Evolutionary conservation across 177 flowering plant genomes (phyloP), one percentile per base, ranked within the genome.

Genomic region (Vitis hybrid): DNA sequence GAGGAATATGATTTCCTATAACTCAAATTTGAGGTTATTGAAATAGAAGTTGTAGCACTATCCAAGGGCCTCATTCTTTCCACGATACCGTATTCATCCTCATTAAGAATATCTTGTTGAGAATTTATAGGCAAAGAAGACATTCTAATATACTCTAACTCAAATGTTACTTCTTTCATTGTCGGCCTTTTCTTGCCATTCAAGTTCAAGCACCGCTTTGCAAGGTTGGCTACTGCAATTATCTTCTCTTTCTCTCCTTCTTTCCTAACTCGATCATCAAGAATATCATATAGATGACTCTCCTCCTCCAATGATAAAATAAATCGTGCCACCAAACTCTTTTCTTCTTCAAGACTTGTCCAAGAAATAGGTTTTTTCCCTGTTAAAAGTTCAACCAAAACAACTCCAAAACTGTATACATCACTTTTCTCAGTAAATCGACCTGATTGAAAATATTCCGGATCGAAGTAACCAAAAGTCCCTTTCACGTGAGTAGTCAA

Each of bases 381-480:
- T 31, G 74, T 59, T 18, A 74, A 62, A 11, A 74, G 69, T 58
- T 74, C 77, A 20, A 49, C 72, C 19, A 74, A 58, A 18, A 74
- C 72, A 17, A 68, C 72, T 11, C 77, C 68, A 24, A 62, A 68
- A 44, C 72, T 73, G 31, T 73, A 70, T 6, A 70, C 73, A 53
- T 70, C 73, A 62, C 73, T 70, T 31, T 70, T 70, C 7, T 38
- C 47, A 8, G 47, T 38, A 1, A 38, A 38, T 38, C 9, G 47
- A 5, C 47, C 9, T 38, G 47, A 38, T 8, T 38, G 47, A 38
- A 38, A 38, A 38, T 38, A 38, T 2, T 70, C 73, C 1, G 73
- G 74, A 13, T 71, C 77, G 33, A 74, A 59, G 59, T 74, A 74
- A 6, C 77, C 77, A 22, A 69, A 58, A 10, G 77, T 74, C 3